These are phyloP conservation scores for Leccinum fallax DNA, from an alignment of 1,284 basidiomycete species.

Conservation along the genomic window DNA sequence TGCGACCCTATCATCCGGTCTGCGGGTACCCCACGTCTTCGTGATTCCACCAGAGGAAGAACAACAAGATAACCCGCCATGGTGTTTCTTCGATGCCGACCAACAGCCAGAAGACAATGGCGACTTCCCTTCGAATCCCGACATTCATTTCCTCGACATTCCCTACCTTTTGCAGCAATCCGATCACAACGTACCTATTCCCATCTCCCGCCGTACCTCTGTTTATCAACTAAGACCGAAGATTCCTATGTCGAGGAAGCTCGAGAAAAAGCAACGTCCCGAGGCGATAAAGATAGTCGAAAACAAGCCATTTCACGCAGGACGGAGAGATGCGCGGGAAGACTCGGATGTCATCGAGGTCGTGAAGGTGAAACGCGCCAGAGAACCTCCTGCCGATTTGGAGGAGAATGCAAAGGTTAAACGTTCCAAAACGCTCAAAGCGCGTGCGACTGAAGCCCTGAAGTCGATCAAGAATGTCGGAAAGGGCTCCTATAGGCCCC, in stretches of 20 bases:
- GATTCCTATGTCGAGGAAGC: slow-evolving; percentile 33
- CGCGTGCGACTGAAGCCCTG: slow-evolving; percentile 61
- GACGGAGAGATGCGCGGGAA: slow-evolving; percentile 28
- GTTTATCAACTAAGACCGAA: slow-evolving; percentile 21
- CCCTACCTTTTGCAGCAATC: slow-evolving; percentile 37
- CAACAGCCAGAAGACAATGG: slow-evolving; percentile 32
- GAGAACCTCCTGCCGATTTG: slow-evolving; percentile 32
- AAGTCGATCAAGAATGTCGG: slow-evolving; percentile 60
- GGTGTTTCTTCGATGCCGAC: slow-evolving; percentile 66
- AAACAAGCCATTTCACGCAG: slow-evolving; percentile 21
- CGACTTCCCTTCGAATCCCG: slow-evolving; percentile 36
- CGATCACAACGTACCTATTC: slow-evolving; percentile 14
- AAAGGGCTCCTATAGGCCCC: slow-evolving; percentile 41
- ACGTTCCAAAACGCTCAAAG: slow-evolving; percentile 55
- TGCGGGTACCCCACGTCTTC: slow-evolving; percentile 62
- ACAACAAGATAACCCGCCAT: slow-evolving; percentile 53
- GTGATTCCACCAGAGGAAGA: slow-evolving; percentile 75
- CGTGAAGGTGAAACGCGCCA: slow-evolving; percentile 58
- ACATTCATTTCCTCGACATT: slow-evolving; percentile 47
- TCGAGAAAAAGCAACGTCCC: slow-evolving; percentile 36
- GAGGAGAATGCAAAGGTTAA: slow-evolving; percentile 39
- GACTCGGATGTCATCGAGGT: slow-evolving; percentile 65
- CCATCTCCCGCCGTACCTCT: slow-evolving; percentile 25
- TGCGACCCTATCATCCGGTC: slow-evolving; percentile 14
- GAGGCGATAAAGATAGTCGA: slow-evolving; percentile 30